phyloP scores from a whole-genome alignment of 306 rosid genomes.

The Cucumis melo region DNA sequence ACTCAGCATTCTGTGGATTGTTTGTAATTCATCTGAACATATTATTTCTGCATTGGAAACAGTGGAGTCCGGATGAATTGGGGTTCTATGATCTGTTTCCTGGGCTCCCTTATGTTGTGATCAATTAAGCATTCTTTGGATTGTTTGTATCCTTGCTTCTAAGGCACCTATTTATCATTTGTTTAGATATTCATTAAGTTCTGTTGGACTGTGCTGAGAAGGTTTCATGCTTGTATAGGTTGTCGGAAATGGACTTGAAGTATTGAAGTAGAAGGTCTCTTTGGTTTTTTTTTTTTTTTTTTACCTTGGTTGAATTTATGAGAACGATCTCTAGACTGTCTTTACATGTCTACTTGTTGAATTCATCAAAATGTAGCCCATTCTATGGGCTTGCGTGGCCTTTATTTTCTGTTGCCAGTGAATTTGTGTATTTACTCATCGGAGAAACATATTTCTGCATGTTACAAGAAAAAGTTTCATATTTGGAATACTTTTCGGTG shows the following conservation, averaged over 20 bases:
- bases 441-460: background rate
- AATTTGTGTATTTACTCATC: background rate
- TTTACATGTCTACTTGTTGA: background rate
- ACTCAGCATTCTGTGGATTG: background rate
- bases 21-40: background rate
- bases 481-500: background rate
- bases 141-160: too few species aligned
- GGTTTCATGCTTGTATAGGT: background rate
- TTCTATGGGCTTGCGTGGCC: background rate
- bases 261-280: background rate
- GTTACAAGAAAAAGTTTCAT: background rate
- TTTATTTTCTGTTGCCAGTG: background rate
- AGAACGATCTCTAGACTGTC: background rate
- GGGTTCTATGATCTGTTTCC: background rate
- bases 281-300: background rate
- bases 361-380: background rate
- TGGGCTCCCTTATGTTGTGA: background rate
- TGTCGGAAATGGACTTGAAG: background rate
- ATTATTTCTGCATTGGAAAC: background rate
- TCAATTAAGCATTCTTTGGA: background rate
- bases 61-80: background rate
- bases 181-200: background rate
- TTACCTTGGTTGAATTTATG: background rate
- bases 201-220: background rate
- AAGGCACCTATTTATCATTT: background rate